A percentile compares a stretch with the other conserved stretches of the same genome.
These are phyloP conservation scores for Calocera cornea DNA, from an alignment of 768 basidiomycete species.

Conservation along the genomic window DNA sequence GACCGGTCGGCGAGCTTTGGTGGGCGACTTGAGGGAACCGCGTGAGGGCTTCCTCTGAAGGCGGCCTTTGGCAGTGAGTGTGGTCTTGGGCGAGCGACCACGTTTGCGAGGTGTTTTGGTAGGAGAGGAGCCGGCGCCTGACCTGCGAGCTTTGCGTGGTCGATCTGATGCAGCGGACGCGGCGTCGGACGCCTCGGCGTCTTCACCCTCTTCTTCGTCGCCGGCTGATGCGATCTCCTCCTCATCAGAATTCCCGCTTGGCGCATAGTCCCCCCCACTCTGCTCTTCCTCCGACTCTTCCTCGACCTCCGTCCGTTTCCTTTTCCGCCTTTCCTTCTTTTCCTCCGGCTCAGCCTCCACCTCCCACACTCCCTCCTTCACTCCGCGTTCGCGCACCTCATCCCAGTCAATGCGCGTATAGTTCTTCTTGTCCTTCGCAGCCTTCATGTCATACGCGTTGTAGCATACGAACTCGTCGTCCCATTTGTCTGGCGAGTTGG, in stretches of 20 bases:
- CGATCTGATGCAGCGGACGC: slow-evolving; percentile 20
- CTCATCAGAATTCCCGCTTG: slow-evolving; percentile 24
- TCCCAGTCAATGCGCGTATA: slow-evolving; percentile 6
- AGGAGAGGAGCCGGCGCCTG: slow-evolving; percentile 19
- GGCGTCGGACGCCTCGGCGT: slow-evolving; percentile 13
- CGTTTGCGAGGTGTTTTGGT: slow-evolving; percentile 42
- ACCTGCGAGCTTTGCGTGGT: slow-evolving; percentile 18
- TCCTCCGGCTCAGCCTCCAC: slow-evolving; percentile 13
- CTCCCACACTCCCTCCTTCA: slow-evolving; percentile 6
- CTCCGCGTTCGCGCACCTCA: not conserved
- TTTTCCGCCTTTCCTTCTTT: slow-evolving; percentile 2
- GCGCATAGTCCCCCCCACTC: slow-evolving; percentile 20
- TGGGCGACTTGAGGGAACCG: slow-evolving; percentile 21
- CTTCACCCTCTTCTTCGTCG: slow-evolving; percentile 18
- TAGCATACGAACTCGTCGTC: slow-evolving; percentile 10
- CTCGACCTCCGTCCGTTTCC: slow-evolving; percentile 11
- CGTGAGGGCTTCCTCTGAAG: slow-evolving; percentile 28
- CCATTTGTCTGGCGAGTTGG: not conserved
- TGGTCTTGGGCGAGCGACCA: slow-evolving; percentile 29
- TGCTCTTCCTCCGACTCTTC: slow-evolving; percentile 14
- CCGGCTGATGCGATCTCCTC: slow-evolving; percentile 40
- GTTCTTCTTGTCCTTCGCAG: not conserved
- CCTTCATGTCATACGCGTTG: slow-evolving; percentile 6
- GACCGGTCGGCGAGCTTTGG: slow-evolving; percentile 14
- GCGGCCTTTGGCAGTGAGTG: slow-evolving; percentile 21